Evolutionary conservation across 2,329 filamentous ascomycete species (phyloP), one percentile per base, ranked within the genome.

Genomic region (Verticillium nubilum): DNA sequence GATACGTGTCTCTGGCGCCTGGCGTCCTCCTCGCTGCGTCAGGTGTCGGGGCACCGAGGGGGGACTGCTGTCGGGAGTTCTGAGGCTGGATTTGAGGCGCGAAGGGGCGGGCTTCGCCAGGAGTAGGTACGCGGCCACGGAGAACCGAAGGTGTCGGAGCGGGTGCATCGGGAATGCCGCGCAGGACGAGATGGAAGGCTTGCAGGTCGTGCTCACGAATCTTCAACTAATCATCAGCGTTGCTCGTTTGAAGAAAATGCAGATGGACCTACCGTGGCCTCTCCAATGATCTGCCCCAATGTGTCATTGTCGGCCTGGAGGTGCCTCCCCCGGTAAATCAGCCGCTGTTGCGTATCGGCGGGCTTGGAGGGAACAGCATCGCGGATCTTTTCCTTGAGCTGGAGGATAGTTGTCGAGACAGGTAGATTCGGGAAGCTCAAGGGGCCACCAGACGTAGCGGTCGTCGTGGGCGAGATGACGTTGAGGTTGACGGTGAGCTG

Each of bases 311-410:
- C 83, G 56, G 78, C 78, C 29, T 75, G 69, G 54, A 88, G 72
- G 54, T 85, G 76, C 35, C 84, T 80, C 1, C 86, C 86, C 50
- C 81, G 77, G 66, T 87, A 80, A 37, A 88, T 88, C 60, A 88
- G 72, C 50, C 85, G 78, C 68, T 87, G 83, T 33, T 80, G 76
- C 33, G 84, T 78, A 61, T 85, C 78, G 17, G 76, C 65, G 3
- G 84, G 84, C 57, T 77, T 80, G 52, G 79, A 69, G 26, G 76
- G 72, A 50, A 87, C 68, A 3, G 70, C 67, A 65, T 84, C 76
- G 31, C 83, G 80, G 60, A 88, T 85, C 67, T 74, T 82, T 52
- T 80, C 78, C 68, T 87, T 87, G 33, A 88, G 72, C 68, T 85
- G 74, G 59, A 77, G 78, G 54, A 87, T 74, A 0, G 83, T 86